Base-by-base conservation (phyloP, 2,329 filamentous ascomycete genomes). In the Aureobasidium uvarum region DNA sequence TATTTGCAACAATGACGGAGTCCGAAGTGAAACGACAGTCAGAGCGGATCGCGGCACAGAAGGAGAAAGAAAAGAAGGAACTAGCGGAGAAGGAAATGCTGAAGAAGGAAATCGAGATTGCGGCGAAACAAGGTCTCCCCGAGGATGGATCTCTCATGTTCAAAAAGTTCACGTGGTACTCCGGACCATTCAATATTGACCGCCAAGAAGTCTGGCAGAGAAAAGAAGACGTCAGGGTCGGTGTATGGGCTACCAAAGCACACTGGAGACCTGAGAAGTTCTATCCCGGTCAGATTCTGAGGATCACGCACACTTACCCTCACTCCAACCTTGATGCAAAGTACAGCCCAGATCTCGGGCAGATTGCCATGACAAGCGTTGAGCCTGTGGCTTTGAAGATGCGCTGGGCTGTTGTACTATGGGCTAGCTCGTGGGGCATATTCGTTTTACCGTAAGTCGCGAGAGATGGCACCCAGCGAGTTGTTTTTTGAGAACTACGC, bases 281-380 rank as follows among this genome's bases (percentile, higher is more conserved):
- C 16, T 46, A 59, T 48, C 55, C 55, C 11, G 55, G 55, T 2
- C 55, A 59, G n/a, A 59, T 59, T 5, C 14, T 59, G 18, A 45
- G 14, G 11, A 7, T 28, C 5, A 18, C 18, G 6, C 13, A 20
- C 36, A 4, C 11, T 23, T 48, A 18, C 4, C 18, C 41, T 11
- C 41, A 46, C 18, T 13, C 28, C 7, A n/a, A 59, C 13, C 18
- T 43, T 33, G 7, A 20, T 3, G 55, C 55, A 3, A 39, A 28
- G 2, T 59, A 36, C 41, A 59, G n/a, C n/a, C 2, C 25, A 8
- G 14, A 28, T 14, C 3, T 8, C 7, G 54, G 41, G 5, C 14
- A 28, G 28, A 25, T 46, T 13, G 41, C 41, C 10, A 33, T 31
- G 25, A 59, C 41, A 13, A n/a, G 6, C n/a, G 8, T n/a, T 18